Evolutionary conservation across 2,329 filamentous ascomycete genomes (phyloP).

Genomic region (Aspergillus pseudoterreus): DNA sequence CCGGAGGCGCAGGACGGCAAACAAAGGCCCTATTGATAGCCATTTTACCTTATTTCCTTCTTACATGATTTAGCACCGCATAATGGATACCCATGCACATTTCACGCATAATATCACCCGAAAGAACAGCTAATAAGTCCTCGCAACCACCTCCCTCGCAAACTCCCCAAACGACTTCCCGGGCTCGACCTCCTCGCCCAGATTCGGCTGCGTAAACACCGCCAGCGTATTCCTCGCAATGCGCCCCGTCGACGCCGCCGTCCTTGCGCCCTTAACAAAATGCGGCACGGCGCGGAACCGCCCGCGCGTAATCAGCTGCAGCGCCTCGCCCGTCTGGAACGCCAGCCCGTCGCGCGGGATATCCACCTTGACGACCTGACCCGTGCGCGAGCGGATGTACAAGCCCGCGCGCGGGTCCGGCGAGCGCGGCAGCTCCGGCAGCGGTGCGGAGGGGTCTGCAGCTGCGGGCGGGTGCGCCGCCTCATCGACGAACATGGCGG

Average conservation of each 20-base stretch:
- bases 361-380: conserved; percentile 80
- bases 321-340: conserved; percentile 91
- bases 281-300: conserved; percentile 93
- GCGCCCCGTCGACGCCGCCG: conserved; percentile 46
- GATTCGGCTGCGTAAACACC: conserved; percentile 94
- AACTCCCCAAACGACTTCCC: conserved; percentile 74
- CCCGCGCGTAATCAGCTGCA: conserved; percentile 87
- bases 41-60: too few species aligned
- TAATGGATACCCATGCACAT: too few species aligned
- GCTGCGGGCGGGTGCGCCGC: conserved; percentile 34
- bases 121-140: conserved; percentile 49
- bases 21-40: conserved; percentile 8
- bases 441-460: conserved; percentile 35
- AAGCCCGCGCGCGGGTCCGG: conserved; percentile 82
- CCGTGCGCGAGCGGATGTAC: conserved; percentile 87
- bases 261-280: conserved; percentile 76
- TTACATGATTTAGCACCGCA: too few species aligned
- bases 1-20: conserved; percentile 14
- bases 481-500: conserved; percentile 95
- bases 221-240: conserved; percentile 85
- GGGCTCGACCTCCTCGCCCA: conserved; percentile 66
- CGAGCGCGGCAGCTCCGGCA: conserved; percentile 69
- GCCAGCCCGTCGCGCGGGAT: conserved; percentile 90
- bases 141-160: conserved; percentile 74
- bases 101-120: too few species aligned